Evolutionary conservation across 345 rosid genomes (phyloP).

Genomic region (Gossypium ekmanianum): DNA sequence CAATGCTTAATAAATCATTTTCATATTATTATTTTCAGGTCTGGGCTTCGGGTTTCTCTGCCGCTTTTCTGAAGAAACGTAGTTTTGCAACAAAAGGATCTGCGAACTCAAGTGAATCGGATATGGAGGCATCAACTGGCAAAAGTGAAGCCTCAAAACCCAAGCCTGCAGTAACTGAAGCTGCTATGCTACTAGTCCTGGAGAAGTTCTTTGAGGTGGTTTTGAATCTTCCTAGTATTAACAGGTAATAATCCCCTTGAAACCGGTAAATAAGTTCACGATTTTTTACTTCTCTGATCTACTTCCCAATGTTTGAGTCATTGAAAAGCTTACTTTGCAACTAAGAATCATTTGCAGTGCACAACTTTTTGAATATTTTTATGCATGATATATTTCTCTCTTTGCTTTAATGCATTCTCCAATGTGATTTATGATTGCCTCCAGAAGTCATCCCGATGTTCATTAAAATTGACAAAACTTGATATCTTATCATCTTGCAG

Average conservation of each 20-base stretch:
- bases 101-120: conserved; percentile 29
- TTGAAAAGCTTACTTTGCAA: neutral
- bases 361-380: neutral
- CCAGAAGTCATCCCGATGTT: neutral
- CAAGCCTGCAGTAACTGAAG: conserved; percentile 71
- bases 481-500: conserved; percentile 32
- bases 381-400: neutral
- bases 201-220: conserved; percentile 77
- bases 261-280: neutral
- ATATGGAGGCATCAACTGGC: conserved; percentile 22
- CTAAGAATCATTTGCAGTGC: neutral
- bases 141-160: conserved; percentile 36
- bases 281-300: neutral
- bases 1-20: neutral
- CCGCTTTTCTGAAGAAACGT: conserved; percentile 82
- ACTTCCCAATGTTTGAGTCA: neutral
- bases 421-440: neutral
- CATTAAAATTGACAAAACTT: neutral
- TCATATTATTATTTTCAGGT: conserved; percentile 37
- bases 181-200: conserved; percentile 72
- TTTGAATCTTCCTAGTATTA: conserved; percentile 75
- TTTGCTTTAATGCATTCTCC: neutral
- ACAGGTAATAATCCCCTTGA: conserved; percentile 46
- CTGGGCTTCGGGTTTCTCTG: conserved; percentile 97
- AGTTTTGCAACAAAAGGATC: conserved; percentile 82